Percentiles rank a stretch among this genome's conserved stretches.
Evolutionary conservation across 2,329 filamentous ascomycete species (phyloP).

Genomic region (Tolypocladium amazonense): DNA sequence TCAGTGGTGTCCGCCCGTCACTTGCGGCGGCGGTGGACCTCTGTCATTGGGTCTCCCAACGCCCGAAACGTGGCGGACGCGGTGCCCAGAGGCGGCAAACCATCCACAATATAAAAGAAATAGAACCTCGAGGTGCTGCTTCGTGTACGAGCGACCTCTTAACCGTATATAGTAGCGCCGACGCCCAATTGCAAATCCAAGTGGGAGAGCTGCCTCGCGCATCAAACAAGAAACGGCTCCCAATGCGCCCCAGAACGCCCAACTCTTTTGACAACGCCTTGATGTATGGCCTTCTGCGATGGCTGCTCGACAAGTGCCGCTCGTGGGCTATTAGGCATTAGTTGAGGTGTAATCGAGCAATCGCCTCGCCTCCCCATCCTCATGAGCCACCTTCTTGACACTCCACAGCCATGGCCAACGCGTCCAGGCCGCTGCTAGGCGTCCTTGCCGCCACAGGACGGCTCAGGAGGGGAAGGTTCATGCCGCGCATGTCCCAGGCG

Average conservation of each 20-base stretch:
- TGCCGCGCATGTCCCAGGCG: constrained; percentile 36
- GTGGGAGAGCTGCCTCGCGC: background rate
- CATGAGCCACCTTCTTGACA: constrained; percentile 32
- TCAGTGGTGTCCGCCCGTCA: background rate
- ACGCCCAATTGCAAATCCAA: background rate
- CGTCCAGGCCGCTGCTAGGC: constrained; percentile 43
- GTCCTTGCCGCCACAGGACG: constrained; percentile 31
- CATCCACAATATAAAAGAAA: background rate
- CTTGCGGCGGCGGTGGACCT: background rate
- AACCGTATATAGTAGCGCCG: background rate
- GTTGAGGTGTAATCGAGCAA: background rate
- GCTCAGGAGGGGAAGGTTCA: constrained; percentile 32
- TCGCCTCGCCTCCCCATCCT: background rate
- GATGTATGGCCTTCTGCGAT: background rate
- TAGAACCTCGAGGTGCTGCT: constrained; percentile 2
- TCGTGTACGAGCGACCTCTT: constrained; percentile 1
- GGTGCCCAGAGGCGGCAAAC: background rate
- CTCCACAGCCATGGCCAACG: constrained; percentile 42
- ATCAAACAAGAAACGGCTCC: background rate
- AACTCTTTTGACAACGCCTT: background rate
- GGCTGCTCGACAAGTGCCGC: background rate
- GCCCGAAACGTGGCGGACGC: background rate
- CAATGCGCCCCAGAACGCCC: background rate
- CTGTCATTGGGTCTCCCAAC: background rate
- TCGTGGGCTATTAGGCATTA: background rate